Evolutionary conservation across 1,284 basidiomycete genomes (phyloP), one percentile per base, ranked within the genome.

Genomic region (Chalciporus sp.): DNA sequence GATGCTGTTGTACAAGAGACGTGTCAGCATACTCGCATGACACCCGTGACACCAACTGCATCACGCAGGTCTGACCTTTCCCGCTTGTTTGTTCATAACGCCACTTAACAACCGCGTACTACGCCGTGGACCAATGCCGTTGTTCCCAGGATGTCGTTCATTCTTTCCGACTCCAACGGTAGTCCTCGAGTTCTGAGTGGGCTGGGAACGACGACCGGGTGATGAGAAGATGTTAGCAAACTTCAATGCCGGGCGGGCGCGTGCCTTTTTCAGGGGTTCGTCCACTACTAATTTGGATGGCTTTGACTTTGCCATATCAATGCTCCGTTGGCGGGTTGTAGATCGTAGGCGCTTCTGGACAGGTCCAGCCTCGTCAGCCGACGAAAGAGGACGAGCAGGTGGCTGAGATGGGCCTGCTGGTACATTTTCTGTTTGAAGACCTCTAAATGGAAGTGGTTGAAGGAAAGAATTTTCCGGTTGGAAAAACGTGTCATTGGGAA

Each of bases 201-300:
- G 76, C 87, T 89, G 85, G 73, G 82, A 79, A 82, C 78, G 80
- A 81, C 83, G 83, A 79, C 81, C 80, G 72, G 81, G 78, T 76
- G 82, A 85, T 88, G 86, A 89, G 85, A 88, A 86, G 78, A 86
- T 78, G 76, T 87, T 87, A 85, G 84, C 78, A 82, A 85, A 81
- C 74, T 80, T 84, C 80, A 86, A 79, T 79, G 81, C 84, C 83
- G 82, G 84, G 82, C 83, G 85, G 79, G 82, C 81, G 83, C 85
- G 81, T 88, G 85, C 88, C 87, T 90, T 90, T 86, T 88, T 89
- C 77, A 78, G 76, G 71, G 82, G 79, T 71, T 86, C 84, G 72
- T 87, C 84, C 64, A 76, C 70, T 71, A 72, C 70, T 65, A 78
- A 67, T 76, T 87, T 89, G 64, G 76, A 78, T 57, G 79, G 70